Evolutionary conservation across 805 yeast species (phyloP).

Genomic region (Cyberlindnera veronae): DNA sequence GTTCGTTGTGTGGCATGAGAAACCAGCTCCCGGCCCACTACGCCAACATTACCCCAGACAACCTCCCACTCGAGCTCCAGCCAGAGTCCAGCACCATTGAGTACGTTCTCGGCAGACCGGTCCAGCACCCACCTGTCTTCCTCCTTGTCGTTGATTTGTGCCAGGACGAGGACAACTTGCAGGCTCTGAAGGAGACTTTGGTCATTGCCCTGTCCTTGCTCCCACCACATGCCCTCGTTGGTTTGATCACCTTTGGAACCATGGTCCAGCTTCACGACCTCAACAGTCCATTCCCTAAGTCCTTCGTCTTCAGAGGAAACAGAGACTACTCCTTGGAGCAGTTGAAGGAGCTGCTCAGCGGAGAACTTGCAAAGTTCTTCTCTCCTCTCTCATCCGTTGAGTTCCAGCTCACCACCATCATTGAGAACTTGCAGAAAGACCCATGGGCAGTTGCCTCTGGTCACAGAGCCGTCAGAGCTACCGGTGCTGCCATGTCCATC

Average conservation of each 20-base stretch:
- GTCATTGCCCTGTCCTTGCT: constrained; percentile 70
- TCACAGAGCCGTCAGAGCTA: constrained; percentile 82
- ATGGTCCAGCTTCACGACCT: constrained; percentile 89
- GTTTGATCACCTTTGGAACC: constrained; percentile 85
- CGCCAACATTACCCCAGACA: constrained; percentile 68
- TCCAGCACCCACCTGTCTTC: constrained; percentile 80
- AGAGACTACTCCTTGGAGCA: constrained; percentile 65
- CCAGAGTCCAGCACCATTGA: constrained; percentile 74
- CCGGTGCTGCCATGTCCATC: constrained; percentile 88
- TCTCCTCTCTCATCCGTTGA: constrained; percentile 76
- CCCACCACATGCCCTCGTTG: constrained; percentile 88
- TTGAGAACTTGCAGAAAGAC: constrained; percentile 74
- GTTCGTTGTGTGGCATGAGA: constrained; percentile 77
- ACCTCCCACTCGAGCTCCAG: constrained; percentile 77
- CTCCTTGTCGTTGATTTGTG: constrained; percentile 84
- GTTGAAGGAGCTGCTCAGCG: constrained; percentile 54
- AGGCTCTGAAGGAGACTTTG: constrained; percentile 77
- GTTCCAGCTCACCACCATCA: constrained; percentile 71
- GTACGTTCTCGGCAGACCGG: constrained; percentile 78
- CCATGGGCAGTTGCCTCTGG: constrained; percentile 89
- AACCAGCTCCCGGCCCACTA: constrained; percentile 83
- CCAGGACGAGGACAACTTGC: constrained; percentile 83
- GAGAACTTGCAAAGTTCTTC: constrained; percentile 55
- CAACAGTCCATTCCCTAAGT: constrained; percentile 62
- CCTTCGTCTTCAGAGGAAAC: constrained; percentile 84